Base-by-base conservation (phyloP, 441 rosid genomes). In the Erodium texanum region DNA sequence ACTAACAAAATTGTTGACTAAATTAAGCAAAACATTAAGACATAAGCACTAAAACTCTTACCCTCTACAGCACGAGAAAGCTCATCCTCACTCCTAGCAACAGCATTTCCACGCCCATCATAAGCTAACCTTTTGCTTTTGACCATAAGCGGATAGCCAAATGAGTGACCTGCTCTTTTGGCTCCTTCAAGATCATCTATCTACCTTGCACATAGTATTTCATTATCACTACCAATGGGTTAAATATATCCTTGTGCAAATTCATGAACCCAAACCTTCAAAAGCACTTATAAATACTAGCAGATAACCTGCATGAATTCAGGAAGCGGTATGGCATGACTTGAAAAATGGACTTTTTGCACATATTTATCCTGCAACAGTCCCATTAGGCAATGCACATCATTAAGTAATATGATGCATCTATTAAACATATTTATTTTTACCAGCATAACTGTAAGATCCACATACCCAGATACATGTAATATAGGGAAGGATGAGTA, bases 51-150 rank as follows among this genome's bases (percentile, higher is more conserved):
- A 27, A 38, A 38, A 38, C 3, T 19, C 20, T 75, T 79, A 94
- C 99, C 85, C 5, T 84, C 58, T 70, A 92, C 78, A 64, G 97
- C 94, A 77, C 86, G 78, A 78, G 87, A 73, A 79, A 94, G 87
- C 29, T 78, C 95, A 23, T 81, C 86, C 45, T 86, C 87, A 77
- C 83, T 84, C 66, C 74, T 88, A 3, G 96, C 99, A 83, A 94
- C 96, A 73, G 93, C 93, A 92, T 94, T 94, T 69, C 98, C 99
- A 24, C 97, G 93, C 62, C 99, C 98, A 79, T 94, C 99, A 82
- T 94, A 94, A 41, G 99, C 99, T 78, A 92, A 77, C 45, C 92
- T 72, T 82, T 78, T 92, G 88, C 98, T 88, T 85, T 94, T 92
- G 64, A 92, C 72, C 98, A 94, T 92, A 69, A 92, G 89, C 66